Evolutionary conservation across 352 stramenopile species (phyloP).

Genomic region (Globisporangium nagaii): DNA sequence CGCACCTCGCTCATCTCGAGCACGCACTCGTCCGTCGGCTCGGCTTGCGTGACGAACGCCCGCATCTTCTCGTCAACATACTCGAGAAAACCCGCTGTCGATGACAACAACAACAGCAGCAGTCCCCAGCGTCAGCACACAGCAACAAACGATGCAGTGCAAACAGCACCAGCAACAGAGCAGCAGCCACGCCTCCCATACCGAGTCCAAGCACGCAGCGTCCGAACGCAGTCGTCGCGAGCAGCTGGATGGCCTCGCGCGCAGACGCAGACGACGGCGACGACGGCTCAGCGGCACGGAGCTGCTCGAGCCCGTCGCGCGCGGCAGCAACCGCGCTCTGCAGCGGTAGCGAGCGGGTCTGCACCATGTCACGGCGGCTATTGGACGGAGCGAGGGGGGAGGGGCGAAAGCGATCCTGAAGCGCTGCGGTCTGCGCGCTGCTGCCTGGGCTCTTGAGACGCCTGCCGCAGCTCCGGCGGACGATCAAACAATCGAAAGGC

Average conservation of each 20-base stretch:
- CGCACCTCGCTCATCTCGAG: constrained; percentile 38
- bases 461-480: no score
- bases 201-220: constrained; percentile 73
- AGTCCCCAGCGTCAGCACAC: neutral
- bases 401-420: no score
- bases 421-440: no score
- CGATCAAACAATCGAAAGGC: no score
- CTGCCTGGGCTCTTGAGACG: no score
- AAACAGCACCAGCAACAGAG: neutral
- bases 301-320: constrained; percentile 2
- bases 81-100: constrained; percentile 62
- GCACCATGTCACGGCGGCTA: no score
- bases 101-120: neutral
- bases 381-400: no score
- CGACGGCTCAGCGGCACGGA: neutral
- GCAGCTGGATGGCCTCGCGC: constrained; percentile 12
- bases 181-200: constrained; percentile 14
- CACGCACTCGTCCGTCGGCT: constrained; percentile 24
- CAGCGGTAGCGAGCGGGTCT: constrained; percentile 4
- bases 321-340: constrained; percentile 14
- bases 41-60: constrained; percentile 27
- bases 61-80: constrained; percentile 38
- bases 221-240: constrained; percentile 40
- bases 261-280: neutral
- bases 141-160: neutral